These are phyloP conservation scores for Tripterygium wilfordii DNA, from an alignment of 177 flowering plant species.

Conservation along the genomic window DNA sequence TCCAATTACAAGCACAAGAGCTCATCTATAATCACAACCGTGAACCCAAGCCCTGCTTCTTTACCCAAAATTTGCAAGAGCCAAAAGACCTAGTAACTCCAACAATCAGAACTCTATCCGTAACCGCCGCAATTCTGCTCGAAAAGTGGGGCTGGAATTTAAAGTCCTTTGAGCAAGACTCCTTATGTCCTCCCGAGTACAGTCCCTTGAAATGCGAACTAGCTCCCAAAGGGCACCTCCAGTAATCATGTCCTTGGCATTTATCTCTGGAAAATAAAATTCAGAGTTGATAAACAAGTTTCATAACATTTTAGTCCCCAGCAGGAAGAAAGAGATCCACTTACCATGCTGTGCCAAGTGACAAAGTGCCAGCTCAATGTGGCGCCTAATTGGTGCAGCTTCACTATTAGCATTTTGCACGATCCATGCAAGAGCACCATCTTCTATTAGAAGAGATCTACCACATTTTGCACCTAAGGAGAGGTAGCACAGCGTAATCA, in stretches of 20 bases:
- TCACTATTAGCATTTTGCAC: constrained; percentile 92
- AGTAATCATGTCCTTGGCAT: constrained; percentile 84
- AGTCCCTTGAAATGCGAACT: constrained; percentile 83
- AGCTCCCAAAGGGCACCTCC: constrained; percentile 97
- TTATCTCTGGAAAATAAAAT: constrained; percentile 50
- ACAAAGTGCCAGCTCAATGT: constrained; percentile 95
- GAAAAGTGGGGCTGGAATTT: constrained; percentile 70
- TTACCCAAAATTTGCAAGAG: constrained; percentile 9
- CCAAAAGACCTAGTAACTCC: neutral
- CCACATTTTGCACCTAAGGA: constrained; percentile 59
- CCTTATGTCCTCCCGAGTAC: constrained; percentile 87
- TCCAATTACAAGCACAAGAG: neutral
- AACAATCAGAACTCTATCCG: constrained; percentile 49
- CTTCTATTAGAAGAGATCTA: constrained; percentile 80
- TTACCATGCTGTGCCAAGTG: constrained; percentile 95
- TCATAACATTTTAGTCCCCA: too few relatives aligned
- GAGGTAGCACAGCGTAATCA: neutral
- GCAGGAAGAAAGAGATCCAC: neutral
- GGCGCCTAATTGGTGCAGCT: constrained; percentile 86
- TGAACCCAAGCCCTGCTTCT: constrained; percentile 2
- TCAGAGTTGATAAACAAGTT: too few relatives aligned
- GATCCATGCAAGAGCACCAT: constrained; percentile 95
- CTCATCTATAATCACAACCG: neutral
- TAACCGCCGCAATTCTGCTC: constrained; percentile 64
- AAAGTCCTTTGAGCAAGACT: constrained; percentile 72